A percentile compares a stretch with the other conserved stretches of the same genome.
phyloP scores from a whole-genome alignment of 2,329 filamentous ascomycete genomes.

The Colletotrichum lupini region DNA sequence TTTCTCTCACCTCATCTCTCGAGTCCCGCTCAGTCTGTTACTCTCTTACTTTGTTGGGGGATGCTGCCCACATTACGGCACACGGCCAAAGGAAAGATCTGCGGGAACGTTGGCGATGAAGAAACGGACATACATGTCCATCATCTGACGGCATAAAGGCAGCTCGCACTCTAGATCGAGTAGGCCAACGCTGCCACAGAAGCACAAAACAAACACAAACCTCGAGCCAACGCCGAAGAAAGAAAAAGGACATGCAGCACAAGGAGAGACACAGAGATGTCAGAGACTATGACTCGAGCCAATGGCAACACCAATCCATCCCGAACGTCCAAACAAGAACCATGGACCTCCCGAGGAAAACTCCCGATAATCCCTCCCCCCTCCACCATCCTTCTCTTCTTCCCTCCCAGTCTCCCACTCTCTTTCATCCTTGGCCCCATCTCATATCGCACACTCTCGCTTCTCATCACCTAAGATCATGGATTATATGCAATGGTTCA shows the following conservation, averaged over 20 bases:
- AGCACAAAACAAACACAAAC: not conserved
- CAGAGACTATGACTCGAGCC: not conserved
- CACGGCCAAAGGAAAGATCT: conserved; percentile 19
- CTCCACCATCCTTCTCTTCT: not conserved
- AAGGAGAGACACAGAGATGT: not conserved
- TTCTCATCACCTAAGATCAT: conserved; percentile 26
- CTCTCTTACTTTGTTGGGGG: conserved; percentile 21
- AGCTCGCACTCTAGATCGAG: not conserved
- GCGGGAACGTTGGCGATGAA: not conserved
- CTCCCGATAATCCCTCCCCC: not conserved
- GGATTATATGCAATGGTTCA: conserved; percentile 14
- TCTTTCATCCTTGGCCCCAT: not conserved
- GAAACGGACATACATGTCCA: conserved; percentile 5
- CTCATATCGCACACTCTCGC: not conserved
- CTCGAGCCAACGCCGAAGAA: not conserved
- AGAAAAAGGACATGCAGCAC: not conserved
- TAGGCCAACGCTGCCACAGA: not conserved
- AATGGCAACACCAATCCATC: not conserved
- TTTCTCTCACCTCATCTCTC: conserved; percentile 24
- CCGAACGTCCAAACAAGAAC: conserved; percentile 4
- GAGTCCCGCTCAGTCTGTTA: conserved; percentile 24
- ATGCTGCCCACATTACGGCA: conserved; percentile 18
- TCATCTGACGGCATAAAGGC: not conserved
- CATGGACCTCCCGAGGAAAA: not conserved
- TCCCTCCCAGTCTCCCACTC: not conserved